These are phyloP conservation scores for Mollisia scopiformis DNA, from an alignment of 2,329 filamentous ascomycete genomes.

Conservation along the genomic window DNA sequence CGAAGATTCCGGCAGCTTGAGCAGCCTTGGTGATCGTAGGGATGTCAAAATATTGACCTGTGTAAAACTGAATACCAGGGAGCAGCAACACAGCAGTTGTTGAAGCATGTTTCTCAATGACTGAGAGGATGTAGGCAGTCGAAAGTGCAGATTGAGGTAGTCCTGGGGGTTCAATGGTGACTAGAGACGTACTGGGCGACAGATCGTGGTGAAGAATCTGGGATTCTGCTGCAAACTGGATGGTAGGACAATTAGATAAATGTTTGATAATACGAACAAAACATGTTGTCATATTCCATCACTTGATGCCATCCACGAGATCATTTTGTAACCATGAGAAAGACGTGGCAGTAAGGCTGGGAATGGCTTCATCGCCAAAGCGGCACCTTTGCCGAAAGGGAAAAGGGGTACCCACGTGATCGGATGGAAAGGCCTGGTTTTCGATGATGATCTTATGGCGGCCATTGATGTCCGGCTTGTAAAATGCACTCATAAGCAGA, in stretches of 20 bases:
- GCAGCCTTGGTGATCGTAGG: conserved; percentile 72
- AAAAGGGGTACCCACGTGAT: conserved; percentile 62
- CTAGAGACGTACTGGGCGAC: conserved; percentile 65
- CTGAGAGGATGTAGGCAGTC: conserved; percentile 67
- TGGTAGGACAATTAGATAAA: conserved; percentile 24
- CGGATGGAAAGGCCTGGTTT: conserved; percentile 79
- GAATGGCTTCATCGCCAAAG: neutral
- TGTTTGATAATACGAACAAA: neutral
- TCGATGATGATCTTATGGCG: conserved; percentile 78
- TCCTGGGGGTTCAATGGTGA: conserved; percentile 63
- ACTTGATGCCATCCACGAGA: neutral
- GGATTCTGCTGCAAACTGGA: conserved; percentile 74
- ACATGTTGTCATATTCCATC: neutral
- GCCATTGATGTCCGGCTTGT: conserved; percentile 61
- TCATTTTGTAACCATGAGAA: neutral
- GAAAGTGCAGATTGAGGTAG: conserved; percentile 56
- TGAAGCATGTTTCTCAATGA: conserved; percentile 68
- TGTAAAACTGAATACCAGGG: conserved; percentile 81
- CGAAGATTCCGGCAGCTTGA: conserved; percentile 64
- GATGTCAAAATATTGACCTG: conserved; percentile 78
- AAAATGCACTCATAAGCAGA: conserved; percentile 78
- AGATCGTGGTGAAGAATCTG: conserved; percentile 73
- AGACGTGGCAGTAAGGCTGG: neutral
- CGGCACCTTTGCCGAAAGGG: neutral
- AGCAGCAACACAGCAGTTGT: conserved; percentile 73